These are phyloP conservation scores for Neopestalotiopsis rosae DNA, from an alignment of 2,329 filamentous ascomycete genomes.

Conservation along the genomic window DNA sequence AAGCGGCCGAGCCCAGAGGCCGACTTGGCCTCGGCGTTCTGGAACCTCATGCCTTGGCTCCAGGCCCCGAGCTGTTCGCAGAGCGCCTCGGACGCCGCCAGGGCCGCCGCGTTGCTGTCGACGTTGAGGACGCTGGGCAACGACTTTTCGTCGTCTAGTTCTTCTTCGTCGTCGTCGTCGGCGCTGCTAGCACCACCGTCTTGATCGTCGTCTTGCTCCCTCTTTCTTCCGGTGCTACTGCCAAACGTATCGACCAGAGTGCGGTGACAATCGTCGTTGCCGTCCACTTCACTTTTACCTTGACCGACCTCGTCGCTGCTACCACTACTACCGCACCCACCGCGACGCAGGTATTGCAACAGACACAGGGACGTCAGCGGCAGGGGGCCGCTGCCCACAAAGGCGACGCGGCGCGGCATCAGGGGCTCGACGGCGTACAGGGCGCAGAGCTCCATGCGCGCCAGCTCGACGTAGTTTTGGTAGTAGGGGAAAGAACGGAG, in stretches of 20 bases:
- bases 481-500: slow-evolving; percentile 53
- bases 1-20: slow-evolving; percentile 36
- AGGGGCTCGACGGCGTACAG: slow-evolving; percentile 40
- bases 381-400: slow-evolving; percentile 56
- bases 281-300: too few relatives aligned
- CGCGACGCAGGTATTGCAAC: slow-evolving; percentile 34
- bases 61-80: slow-evolving; percentile 37
- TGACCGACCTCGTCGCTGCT: too few relatives aligned
- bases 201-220: too few relatives aligned
- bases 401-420: slow-evolving; percentile 44
- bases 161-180: slow-evolving; percentile 20
- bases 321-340: too few relatives aligned
- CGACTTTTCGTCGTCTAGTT: background rate
- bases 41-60: slow-evolving; percentile 41
- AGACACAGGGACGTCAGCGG: slow-evolving; percentile 54
- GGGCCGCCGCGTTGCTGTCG: slow-evolving; percentile 43
- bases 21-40: slow-evolving; percentile 38
- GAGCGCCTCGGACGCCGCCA: slow-evolving; percentile 37
- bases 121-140: slow-evolving; percentile 43
- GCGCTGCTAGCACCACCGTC: slow-evolving; percentile 15
- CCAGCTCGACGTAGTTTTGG: slow-evolving; percentile 53
- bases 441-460: slow-evolving; percentile 49
- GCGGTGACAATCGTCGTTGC: too few relatives aligned
- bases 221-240: too few relatives aligned
- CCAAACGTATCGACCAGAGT: too few relatives aligned